Base-by-base conservation (phyloP, 2,329 filamentous ascomycete genomes). In the Dactylonectria estremocensis region DNA sequence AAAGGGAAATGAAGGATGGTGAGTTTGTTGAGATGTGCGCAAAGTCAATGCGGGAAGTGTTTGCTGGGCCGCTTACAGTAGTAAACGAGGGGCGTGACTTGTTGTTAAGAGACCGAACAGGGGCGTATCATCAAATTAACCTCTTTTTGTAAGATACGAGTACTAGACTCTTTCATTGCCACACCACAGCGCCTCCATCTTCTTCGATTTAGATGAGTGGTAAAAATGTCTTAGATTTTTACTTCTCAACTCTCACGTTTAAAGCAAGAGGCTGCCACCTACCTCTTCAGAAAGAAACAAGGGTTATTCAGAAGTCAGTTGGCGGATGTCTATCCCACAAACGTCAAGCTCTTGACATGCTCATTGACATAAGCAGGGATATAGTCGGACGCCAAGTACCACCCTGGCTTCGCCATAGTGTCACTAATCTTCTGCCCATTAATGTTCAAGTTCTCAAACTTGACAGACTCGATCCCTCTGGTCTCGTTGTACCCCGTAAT, bases 1-100 rank as follows among this genome's bases (percentile, higher is more conserved):
- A 13, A 28, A 20, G 20, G 33, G 45, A 64, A 16, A 40, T 60
- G 48, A 28, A 37, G 5, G 28, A 69, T n/a, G 63, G 69, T 8
- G 61, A 68, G 8, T 76, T 75, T n/a, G 56, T 66, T 24, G 16
- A 53, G 20, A 54, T 55, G 35, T 64, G 69, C 43, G 33, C 54
- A 55, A 37, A 59, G 31, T 53, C 49, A 24, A 69, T 5, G 5
- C 45, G 13, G 33, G 61, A 72, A 46, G 60, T 72, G 9, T 57
- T 59, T 33, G 18, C 24, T 72, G 7, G 13, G 20, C 24, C 16
- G 37, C 43, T 24, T 14, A 24, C 2, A 31, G 33, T 0, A 40
- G 37, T 45, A 31, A 37, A 54, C 11, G 22, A 16, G 22, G 46
- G n/a, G n/a, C n/a, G n/a, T n/a, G n/a, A n/a, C n/a, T n/a, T n/a